phyloP scores from a whole-genome alignment of 257 asterid species.

The Thymus quinquecostatus region DNA sequence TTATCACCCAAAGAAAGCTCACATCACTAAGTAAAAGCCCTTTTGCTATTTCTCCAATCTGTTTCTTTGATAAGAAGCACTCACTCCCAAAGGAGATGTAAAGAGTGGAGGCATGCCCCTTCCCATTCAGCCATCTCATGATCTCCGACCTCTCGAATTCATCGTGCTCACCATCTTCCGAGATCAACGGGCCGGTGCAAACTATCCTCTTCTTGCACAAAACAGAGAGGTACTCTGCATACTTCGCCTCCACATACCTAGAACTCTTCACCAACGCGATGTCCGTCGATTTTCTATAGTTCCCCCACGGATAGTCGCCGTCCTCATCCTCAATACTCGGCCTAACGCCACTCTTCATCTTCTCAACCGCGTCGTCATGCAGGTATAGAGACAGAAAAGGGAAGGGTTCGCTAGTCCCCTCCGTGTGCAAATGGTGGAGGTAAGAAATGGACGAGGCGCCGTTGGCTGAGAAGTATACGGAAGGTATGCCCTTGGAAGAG shows the following conservation, averaged over 20 bases:
- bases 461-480: conserved; percentile 37
- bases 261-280: conserved; percentile 42
- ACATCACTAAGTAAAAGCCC: conserved; percentile 29
- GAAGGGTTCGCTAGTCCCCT: conserved; percentile 28
- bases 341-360: neutral
- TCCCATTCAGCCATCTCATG: conserved; percentile 39
- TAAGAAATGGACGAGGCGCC: conserved; percentile 40
- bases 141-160: conserved; percentile 11
- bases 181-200: conserved; percentile 32
- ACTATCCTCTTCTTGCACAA: conserved; percentile 30
- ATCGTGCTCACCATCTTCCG: neutral
- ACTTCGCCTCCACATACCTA: conserved; percentile 35
- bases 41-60: conserved; percentile 34
- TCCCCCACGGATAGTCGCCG: conserved; percentile 23
- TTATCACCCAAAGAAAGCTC: conserved; percentile 39
- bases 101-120: conserved; percentile 26
- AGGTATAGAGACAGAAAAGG: conserved; percentile 38
- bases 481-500: conserved; percentile 34
- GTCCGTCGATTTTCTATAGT: conserved; percentile 26
- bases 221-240: conserved; percentile 34
- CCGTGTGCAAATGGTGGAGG: conserved; percentile 33
- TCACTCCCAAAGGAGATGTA: conserved; percentile 49
- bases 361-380: conserved; percentile 23
- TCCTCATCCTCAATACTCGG: conserved; percentile 8
- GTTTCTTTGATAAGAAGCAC: conserved; percentile 31